These are phyloP conservation scores for Ustanciosporium gigantosporum DNA, from an alignment of 1,284 basidiomycete species.

Conservation along the genomic window DNA sequence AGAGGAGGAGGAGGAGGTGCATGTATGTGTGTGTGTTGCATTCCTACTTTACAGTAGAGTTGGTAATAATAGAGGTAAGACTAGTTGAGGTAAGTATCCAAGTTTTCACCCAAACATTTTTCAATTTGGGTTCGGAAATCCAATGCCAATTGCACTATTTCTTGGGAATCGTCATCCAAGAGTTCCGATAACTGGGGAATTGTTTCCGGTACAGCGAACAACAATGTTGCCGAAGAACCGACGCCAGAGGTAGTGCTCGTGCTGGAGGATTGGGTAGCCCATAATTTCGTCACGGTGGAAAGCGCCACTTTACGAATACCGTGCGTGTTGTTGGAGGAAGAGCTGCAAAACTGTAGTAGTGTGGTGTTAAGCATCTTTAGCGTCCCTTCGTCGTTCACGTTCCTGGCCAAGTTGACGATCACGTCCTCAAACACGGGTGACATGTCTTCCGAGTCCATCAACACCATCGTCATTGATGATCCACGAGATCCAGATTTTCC, in stretches of 20 bases:
- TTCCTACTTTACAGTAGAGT: background rate
- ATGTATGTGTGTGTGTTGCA: too few species aligned
- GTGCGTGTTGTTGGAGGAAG: slow-evolving; percentile 62
- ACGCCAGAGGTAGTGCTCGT: too few species aligned
- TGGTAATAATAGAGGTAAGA: background rate
- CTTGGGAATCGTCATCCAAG: slow-evolving; percentile 64
- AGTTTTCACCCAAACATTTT: slow-evolving; percentile 61
- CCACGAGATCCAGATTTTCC: too few species aligned
- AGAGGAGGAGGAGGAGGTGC: too few species aligned
- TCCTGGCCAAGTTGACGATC: slow-evolving; percentile 67
- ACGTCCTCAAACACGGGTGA: background rate
- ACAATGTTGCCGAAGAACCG: too few species aligned
- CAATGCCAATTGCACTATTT: slow-evolving; percentile 62
- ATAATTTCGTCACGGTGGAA: slow-evolving; percentile 72
- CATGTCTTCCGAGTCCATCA: background rate
- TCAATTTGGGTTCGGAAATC: slow-evolving; percentile 63
- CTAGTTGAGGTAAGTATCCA: slow-evolving; percentile 60
- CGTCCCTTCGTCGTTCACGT: slow-evolving; percentile 68
- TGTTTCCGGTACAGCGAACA: slow-evolving; percentile 65
- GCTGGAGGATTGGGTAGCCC: slow-evolving; percentile 69
- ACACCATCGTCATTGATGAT: too few species aligned
- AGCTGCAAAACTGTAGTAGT: slow-evolving; percentile 72
- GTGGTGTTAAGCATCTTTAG: slow-evolving; percentile 80
- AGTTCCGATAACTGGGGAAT: slow-evolving; percentile 65
- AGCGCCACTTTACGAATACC: slow-evolving; percentile 68